These are phyloP conservation scores for Boletus rubescentipes DNA, from an alignment of 768 basidiomycete species.

Conservation along the genomic window DNA sequence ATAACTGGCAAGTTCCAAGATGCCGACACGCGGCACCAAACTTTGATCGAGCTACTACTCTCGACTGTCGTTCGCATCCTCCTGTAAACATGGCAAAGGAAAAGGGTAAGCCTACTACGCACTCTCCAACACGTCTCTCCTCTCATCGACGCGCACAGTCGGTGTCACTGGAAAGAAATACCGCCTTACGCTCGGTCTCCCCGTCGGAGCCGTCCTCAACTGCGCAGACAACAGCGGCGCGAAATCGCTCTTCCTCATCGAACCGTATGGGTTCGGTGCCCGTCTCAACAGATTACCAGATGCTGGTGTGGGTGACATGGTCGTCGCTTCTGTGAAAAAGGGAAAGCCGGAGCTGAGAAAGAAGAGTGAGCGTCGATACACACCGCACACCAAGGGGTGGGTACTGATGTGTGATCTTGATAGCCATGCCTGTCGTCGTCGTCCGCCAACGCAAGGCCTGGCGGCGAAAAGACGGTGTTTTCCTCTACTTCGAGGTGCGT, in stretches of 20 bases:
- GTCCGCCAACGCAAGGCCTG: constrained; percentile 98
- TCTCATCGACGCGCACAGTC: constrained; percentile 31
- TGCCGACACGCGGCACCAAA: constrained; percentile 23
- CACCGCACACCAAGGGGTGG: too few species aligned
- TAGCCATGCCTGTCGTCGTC: constrained; percentile 96
- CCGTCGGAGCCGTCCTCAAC: constrained; percentile 91
- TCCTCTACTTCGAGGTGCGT: constrained; percentile 94
- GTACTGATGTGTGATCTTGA: constrained; percentile 8
- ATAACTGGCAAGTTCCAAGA: constrained; percentile 16
- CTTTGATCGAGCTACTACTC: constrained; percentile 12
- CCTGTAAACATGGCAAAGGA: constrained; percentile 26
- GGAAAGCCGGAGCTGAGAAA: constrained; percentile 99
- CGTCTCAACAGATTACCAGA: constrained; percentile 97
- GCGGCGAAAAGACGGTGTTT: constrained; percentile 97
- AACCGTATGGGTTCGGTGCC: constrained; percentile 93
- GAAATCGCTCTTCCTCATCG: constrained; percentile 92
- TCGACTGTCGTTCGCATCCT: constrained; percentile 8
- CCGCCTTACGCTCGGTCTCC: constrained; percentile 92
- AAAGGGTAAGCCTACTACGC: constrained; percentile 8
- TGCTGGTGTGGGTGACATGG: constrained; percentile 93
- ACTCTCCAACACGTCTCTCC: not conserved
- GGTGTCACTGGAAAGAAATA: constrained; percentile 91
- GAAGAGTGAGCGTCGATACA: constrained; percentile 85
- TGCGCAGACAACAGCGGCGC: constrained; percentile 99
- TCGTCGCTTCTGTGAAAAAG: constrained; percentile 98